Evolutionary conservation across 208 protist species (phyloP).

Genomic region (Leishmania gerbilli): DNA sequence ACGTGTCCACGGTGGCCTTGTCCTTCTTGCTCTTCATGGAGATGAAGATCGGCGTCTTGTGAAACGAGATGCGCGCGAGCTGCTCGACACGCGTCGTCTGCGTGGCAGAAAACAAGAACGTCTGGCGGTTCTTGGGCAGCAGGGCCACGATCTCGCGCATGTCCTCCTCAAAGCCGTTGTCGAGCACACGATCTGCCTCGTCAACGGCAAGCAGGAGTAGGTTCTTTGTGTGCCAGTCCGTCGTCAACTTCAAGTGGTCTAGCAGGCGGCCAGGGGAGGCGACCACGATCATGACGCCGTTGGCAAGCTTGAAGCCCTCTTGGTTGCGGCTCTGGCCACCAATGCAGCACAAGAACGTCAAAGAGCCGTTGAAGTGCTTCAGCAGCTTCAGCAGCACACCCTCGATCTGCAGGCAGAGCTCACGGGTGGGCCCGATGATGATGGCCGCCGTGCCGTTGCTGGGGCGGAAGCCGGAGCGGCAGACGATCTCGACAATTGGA

Average conservation of each 20-base stretch:
- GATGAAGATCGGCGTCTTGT: constrained; percentile 95
- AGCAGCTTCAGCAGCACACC: constrained; percentile 94
- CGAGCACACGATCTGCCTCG: constrained; percentile 99
- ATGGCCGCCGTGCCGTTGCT: constrained; percentile 97
- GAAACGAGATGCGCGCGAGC: constrained; percentile 95
- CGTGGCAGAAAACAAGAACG: constrained; percentile 99
- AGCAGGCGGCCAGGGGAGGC: constrained; percentile 95
- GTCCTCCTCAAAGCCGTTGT: constrained; percentile 98
- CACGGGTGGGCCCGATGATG: constrained; percentile 98
- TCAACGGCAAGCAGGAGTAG: constrained; percentile 98
- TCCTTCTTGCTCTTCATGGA: constrained; percentile 94
- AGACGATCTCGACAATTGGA: constrained; percentile 98
- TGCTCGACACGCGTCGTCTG: constrained; percentile 98
- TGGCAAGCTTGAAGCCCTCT: constrained; percentile 89
- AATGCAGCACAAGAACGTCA: constrained; percentile 92
- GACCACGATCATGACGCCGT: constrained; percentile 90
- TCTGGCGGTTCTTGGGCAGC: constrained; percentile 97
- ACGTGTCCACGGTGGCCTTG: constrained; percentile 93
- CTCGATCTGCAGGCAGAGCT: constrained; percentile 99
- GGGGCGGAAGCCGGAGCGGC: constrained; percentile 93
- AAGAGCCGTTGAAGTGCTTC: constrained; percentile 89
- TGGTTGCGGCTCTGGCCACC: constrained; percentile 91
- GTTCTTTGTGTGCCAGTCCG: constrained; percentile 97
- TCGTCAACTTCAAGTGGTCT: constrained; percentile 98
- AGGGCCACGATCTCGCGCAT: constrained; percentile 98